These are phyloP conservation scores for Endocladia muricata DNA, from an alignment of 31 red algal species.

Conservation along the genomic window DNA sequence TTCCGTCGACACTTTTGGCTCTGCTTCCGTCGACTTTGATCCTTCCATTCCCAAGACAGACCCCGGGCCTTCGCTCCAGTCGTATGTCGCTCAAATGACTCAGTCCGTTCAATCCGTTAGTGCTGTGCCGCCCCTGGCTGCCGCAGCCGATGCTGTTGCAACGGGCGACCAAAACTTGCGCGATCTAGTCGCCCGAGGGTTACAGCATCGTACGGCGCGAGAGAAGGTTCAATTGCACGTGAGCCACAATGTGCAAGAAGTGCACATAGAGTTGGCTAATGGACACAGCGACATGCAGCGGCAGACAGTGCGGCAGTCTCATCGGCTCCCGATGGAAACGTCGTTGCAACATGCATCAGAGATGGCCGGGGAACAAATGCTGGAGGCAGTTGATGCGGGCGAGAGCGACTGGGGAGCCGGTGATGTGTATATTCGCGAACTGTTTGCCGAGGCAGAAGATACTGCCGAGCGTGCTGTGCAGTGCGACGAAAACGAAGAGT, in stretches of 20 bases:
- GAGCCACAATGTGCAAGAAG: not conserved
- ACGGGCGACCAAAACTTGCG: constrained; percentile 18
- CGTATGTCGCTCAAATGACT: constrained; percentile 20
- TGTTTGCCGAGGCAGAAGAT: constrained; percentile 61
- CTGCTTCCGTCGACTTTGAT: constrained; percentile 42
- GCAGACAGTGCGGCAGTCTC: not conserved
- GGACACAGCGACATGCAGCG: not conserved
- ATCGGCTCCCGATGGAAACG: not conserved
- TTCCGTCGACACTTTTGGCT: constrained; percentile 78
- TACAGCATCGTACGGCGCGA: constrained; percentile 3
- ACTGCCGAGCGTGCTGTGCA: constrained; percentile 70
- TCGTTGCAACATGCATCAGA: not conserved
- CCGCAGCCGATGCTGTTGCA: constrained; percentile 18
- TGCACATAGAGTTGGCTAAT: too few relatives aligned
- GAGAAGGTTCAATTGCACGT: not conserved
- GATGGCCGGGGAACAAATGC: not conserved
- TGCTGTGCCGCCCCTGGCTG: not conserved
- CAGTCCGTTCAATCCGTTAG: not conserved
- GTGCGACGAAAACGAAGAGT: constrained; percentile 75
- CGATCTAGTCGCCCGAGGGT: constrained; percentile 25
- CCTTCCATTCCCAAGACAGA: constrained; percentile 58
- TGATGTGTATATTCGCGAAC: constrained; percentile 56
- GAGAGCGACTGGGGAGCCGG: constrained; percentile 53
- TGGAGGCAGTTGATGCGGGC: not conserved
- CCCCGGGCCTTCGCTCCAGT: constrained; percentile 33